Evolutionary conservation across 495 filamentous ascomycete species (phyloP), one percentile per base, ranked within the genome.

Genomic region (Ramalina intermedia): DNA sequence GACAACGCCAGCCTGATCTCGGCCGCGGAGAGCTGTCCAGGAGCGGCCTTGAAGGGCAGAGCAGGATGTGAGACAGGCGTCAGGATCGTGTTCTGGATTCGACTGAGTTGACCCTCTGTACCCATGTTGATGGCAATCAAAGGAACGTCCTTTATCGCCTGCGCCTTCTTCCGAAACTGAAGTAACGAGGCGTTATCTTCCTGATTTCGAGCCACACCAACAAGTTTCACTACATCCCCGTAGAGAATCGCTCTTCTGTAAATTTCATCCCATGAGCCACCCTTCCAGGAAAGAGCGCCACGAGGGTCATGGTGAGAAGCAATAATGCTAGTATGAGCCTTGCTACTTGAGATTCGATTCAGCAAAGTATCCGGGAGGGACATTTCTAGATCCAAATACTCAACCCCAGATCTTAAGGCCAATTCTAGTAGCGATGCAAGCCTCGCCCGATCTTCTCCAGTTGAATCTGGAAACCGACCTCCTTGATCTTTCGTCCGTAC

Each of bases 111-210:
- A 20, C 91, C 91, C 27, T 75, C 69, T 17, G 78, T 70, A 35
- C 93, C 90, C 89, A 96, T 96, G 66, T 99, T 96, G 66, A 99
- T 81, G 2, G 86, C 87, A 58, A 99, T 96, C 53, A 96, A 60
- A 4, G 87, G 91, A 9, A 75, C 76, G 33, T 82, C 71, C 58
- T 94, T 84, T 0, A 79, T 72, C 24, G 74, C 65, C 33, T 73
- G 70, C 53, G 86, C 85, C 75, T 76, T 83, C 33, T 68, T 69
- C 67, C 83, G 87, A 76, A 96, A 99, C 47, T 78, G 78, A 55
- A 79, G 75, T 18, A 99, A 76, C 38, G 79, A 78, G 51, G 81
- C 86, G 64, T 99, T 99, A 65, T 96, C 88, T 46, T 85, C 76
- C 46, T 93, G 66, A 43, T 63, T 73, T 35, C 73, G 79, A 11